phyloP scores from a whole-genome alignment of 371 early-diverging fungal species.

The Mortierella sp. region DNA sequence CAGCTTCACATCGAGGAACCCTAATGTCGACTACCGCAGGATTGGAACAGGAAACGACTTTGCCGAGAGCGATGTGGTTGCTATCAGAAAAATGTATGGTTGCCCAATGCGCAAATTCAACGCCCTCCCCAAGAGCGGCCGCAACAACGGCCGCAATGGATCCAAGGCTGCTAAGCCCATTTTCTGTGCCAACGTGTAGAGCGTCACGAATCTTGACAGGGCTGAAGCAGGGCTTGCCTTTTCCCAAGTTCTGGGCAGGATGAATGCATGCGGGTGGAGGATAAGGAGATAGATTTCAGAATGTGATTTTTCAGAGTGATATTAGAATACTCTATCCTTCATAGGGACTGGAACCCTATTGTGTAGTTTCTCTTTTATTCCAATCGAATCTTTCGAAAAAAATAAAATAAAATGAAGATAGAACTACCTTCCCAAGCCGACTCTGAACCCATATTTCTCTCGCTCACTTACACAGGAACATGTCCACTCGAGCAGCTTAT shows the following conservation, averaged over 20 bases:
- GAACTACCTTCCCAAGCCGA: too few relatives aligned
- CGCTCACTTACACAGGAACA: too few relatives aligned
- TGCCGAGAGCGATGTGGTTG: conserved; percentile 19
- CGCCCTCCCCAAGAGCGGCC: conserved; percentile 9
- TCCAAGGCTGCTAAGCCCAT: conserved; percentile 14
- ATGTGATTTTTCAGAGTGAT: too few relatives aligned
- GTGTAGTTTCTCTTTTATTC: too few relatives aligned
- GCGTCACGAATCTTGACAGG: conserved; percentile 12
- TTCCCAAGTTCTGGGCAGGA: conserved; percentile 10
- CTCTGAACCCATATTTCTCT: too few relatives aligned
- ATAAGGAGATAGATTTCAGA: conserved; percentile 11
- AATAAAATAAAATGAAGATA: too few relatives aligned
- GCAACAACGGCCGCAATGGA: conserved; percentile 23
- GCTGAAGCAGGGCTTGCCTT: conserved; percentile 11
- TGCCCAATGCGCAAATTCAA: conserved; percentile 22
- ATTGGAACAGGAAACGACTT: conserved; percentile 27
- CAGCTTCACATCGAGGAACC: conserved; percentile 21
- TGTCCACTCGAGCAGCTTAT: too few relatives aligned
- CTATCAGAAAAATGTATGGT: conserved; percentile 23
- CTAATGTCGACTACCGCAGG: conserved; percentile 21
- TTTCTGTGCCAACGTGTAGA: conserved; percentile 22
- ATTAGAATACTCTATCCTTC: too few relatives aligned
- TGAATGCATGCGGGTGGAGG: conserved; percentile 14
- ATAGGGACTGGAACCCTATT: too few relatives aligned
- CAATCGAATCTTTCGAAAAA: too few relatives aligned